Percentiles rank a stretch among this genome's conserved stretches.
Conservation (phyloP, 306 rosid genomes). For the Cucurbita maxima region DNA sequence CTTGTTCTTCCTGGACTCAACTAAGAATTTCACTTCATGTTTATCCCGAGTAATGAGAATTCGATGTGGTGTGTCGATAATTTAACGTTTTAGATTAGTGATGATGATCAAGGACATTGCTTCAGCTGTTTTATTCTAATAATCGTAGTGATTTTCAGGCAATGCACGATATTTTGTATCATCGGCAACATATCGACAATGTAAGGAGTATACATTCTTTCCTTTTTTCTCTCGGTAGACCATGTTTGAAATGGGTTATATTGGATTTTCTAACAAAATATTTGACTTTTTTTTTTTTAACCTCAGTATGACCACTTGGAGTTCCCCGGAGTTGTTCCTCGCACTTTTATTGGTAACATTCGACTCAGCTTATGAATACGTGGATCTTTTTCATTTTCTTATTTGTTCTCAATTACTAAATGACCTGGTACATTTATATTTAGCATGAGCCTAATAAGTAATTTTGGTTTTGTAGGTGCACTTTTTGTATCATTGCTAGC, state of each 20-base stretch:
- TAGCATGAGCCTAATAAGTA: not conserved
- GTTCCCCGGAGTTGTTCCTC: constrained; percentile 88
- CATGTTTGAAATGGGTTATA: not conserved
- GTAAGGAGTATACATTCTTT: constrained; percentile 23
- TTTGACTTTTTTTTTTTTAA: not conserved
- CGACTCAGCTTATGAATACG: not conserved
- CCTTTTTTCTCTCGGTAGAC: not conserved
- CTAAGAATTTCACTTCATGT: not conserved
- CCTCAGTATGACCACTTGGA: constrained; percentile 83
- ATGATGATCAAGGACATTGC: not conserved
- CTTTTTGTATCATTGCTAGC: constrained; percentile 54
- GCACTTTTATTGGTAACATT: constrained; percentile 65
- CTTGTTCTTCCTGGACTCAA: not conserved
- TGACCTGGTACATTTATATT: not conserved
- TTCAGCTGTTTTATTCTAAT: not conserved
- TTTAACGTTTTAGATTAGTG: not conserved
- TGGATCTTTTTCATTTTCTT: not conserved
- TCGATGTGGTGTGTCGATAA: not conserved
- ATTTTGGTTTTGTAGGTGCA: constrained; percentile 37
- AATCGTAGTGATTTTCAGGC: constrained; percentile 28
- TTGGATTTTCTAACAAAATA: not conserved
- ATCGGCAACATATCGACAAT: constrained; percentile 37
- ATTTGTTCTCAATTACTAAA: not conserved
- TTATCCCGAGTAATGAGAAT: not conserved
- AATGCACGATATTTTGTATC: constrained; percentile 75